Evolutionary conservation across 495 filamentous ascomycete genomes (phyloP), one percentile per base, ranked within the genome.

Genomic region (Penicillium riverlandense): DNA sequence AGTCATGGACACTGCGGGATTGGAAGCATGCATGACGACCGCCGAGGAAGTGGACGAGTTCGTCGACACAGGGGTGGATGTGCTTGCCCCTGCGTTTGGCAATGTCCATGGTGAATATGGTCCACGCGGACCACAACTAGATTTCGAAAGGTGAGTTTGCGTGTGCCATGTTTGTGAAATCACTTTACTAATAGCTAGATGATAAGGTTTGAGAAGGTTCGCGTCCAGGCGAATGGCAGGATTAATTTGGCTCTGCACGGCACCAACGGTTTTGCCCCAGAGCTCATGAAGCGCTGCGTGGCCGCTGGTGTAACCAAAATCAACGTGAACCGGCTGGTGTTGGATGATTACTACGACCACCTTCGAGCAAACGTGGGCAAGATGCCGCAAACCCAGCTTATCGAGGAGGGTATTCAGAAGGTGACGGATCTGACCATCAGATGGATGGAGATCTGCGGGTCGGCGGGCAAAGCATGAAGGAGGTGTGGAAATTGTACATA

Each of bases 71-170:
- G 85, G 85, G 0, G 84, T 88, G 37, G 80, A 86, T 60, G 83
- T 80, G 69, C 61, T 88, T 8, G 85, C 84, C 0, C 85, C 85
- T 0, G 79, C 84, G 1, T 88, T 90, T 58, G 85, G 84, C 4
- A 88, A 88, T 59, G 78, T 90, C 14, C 84, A 88, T 59, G 85
- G 85, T 8, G 76, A 80, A 47, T 88, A 87, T 58, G 83, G 83
- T 0, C 73, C 76, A 0, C 62, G 77, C 27, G 84, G 83, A 0
- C 79, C 84, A 3, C 75, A 75, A 58, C 59, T 86, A 39, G 82
- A 86, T 55, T 86, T 78, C 52, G 75, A 80, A 29, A 65, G 82
- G 41, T 67, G 33, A 40, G 40, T 15, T 16, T 34, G 6, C 11
- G 29, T 33, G n/a, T 4, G 4, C 15, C n/a, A 15, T 44, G 12